Percentiles rank a stretch among this genome's conserved stretches.
Evolutionary conservation across 2,329 filamentous ascomycete genomes (phyloP).

Genomic region (Stemphylium lycopersici): DNA sequence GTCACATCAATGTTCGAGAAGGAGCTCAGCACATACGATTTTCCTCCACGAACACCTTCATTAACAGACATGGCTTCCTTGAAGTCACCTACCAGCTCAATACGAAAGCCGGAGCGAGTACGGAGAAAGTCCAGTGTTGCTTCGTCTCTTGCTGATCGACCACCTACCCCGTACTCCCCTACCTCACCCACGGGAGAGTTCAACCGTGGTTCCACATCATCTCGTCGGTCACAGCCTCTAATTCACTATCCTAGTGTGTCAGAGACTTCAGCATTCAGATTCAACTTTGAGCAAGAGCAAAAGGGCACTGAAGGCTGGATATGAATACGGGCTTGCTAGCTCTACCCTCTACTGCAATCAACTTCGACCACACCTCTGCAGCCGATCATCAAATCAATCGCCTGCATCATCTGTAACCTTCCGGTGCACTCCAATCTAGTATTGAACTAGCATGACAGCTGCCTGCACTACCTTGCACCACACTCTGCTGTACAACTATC

Average conservation of each 20-base stretch:
- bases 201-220: conserved; percentile 32
- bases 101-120: conserved; percentile 40
- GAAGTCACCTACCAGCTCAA: conserved; percentile 36
- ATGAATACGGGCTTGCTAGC: conserved; percentile 8
- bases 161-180: conserved; percentile 50
- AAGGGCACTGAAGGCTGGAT: conserved; percentile 27
- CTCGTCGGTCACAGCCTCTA: conserved; percentile 39
- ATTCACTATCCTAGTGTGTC: conserved; percentile 48
- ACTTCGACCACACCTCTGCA: background rate
- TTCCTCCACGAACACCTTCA: conserved; percentile 38
- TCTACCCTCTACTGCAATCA: background rate
- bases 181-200: conserved; percentile 38
- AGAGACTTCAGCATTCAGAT: conserved; percentile 47
- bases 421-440: conserved; percentile 5
- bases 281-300: conserved; percentile 38
- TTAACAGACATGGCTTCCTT: conserved; percentile 25
- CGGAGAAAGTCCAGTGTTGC: conserved; percentile 46
- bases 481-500: conserved; percentile 15
- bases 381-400: background rate
- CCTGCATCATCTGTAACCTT: background rate
- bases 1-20: conserved; percentile 44
- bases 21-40: conserved; percentile 37
- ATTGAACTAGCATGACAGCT: conserved; percentile 13
- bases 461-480: conserved; percentile 16
- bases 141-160: conserved; percentile 45